phyloP scores from a whole-genome alignment of 2,329 filamentous ascomycete species.

The Phaeoacremonium minimum region DNA sequence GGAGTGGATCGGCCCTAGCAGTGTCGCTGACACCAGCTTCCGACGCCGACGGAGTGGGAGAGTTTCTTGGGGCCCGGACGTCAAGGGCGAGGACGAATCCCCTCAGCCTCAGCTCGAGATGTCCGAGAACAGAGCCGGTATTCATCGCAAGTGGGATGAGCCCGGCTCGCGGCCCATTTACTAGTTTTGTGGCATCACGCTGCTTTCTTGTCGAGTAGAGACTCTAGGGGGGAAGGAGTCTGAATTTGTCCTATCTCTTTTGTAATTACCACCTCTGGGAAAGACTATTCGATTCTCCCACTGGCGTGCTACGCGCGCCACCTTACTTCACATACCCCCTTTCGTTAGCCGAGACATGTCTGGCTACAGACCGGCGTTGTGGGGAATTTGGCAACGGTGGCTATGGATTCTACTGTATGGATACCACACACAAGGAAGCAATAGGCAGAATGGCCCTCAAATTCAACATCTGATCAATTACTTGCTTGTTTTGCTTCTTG shows the following conservation, averaged over 20 bases:
- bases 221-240: neutral
- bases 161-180: conserved; percentile 26
- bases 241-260: neutral
- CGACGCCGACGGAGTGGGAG: conserved; percentile 47
- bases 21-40: conserved; percentile 30
- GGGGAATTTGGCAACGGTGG: too few relatives aligned
- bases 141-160: conserved; percentile 34
- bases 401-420: too few relatives aligned
- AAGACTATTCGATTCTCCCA: too few relatives aligned
- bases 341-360: too few relatives aligned
- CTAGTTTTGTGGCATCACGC: too few relatives aligned
- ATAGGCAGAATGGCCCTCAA: too few relatives aligned
- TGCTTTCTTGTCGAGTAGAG: neutral
- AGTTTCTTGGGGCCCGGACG: conserved; percentile 39
- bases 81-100: conserved; percentile 27
- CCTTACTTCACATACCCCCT: too few relatives aligned
- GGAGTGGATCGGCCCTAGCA: conserved; percentile 64
- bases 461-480: too few relatives aligned
- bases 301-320: too few relatives aligned
- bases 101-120: conserved; percentile 27
- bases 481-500: too few relatives aligned
- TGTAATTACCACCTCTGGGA: conserved; percentile 2
- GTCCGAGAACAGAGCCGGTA: conserved; percentile 14
- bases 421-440: too few relatives aligned
- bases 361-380: too few relatives aligned